Conservation (phyloP, 768 basidiomycete genomes). For the Mycena filopes region DNA sequence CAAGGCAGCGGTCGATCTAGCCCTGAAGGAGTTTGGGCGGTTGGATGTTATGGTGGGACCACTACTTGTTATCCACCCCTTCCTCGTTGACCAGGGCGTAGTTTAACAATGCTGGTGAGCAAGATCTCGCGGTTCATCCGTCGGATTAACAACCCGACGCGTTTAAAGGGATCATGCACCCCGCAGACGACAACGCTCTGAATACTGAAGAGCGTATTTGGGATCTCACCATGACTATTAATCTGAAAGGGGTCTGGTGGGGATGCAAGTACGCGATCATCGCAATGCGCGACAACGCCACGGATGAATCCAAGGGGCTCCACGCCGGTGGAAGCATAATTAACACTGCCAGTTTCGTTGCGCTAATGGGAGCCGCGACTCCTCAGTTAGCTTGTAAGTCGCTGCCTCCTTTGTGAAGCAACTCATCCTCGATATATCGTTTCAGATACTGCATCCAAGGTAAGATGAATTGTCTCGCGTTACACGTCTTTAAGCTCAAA, state of each 20-base stretch:
- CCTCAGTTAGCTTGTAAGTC: constrained; percentile 97
- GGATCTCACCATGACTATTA: constrained; percentile 93
- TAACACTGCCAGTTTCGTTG: constrained; percentile 98
- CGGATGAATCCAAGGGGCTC: constrained; percentile 83
- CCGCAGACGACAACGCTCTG: constrained; percentile 92
- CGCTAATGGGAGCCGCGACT: constrained; percentile 94
- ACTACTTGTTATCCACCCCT: not conserved
- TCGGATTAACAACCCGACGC: constrained; percentile 12
- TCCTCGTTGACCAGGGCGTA: constrained; percentile 41
- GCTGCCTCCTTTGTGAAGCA: constrained; percentile 6
- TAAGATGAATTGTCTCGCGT: constrained; percentile 37
- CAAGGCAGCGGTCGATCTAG: constrained; percentile 81
- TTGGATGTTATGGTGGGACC: constrained; percentile 89
- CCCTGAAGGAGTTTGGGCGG: constrained; percentile 89
- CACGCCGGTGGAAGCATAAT: constrained; percentile 91
- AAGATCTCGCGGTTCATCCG: not conserved
- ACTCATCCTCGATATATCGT: constrained; percentile 17
- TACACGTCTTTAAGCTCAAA: constrained; percentile 14
- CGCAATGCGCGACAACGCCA: constrained; percentile 94
- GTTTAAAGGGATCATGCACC: constrained; percentile 93
- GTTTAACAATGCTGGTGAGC: constrained; percentile 92
- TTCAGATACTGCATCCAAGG: constrained; percentile 94
- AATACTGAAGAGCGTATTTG: constrained; percentile 98
- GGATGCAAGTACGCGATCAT: constrained; percentile 97
- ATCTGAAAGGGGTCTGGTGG: constrained; percentile 99